A percentile compares a stretch with the other conserved stretches of the same genome.
Conservation (phyloP, 148 eudicot genomes). For the Chenopodium berlandieri region DNA sequence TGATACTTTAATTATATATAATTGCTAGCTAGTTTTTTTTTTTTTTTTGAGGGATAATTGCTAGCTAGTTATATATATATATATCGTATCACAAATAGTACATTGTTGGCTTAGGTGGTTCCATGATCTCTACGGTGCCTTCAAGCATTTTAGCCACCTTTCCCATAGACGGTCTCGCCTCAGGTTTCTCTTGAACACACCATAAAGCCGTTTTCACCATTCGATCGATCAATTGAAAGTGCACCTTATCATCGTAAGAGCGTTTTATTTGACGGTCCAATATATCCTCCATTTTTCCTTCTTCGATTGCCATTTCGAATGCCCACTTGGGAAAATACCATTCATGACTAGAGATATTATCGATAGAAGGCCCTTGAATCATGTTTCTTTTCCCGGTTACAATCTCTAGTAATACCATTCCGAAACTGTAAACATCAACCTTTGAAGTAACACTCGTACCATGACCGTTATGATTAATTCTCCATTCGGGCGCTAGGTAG, state of each 20-base stretch:
- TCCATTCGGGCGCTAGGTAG: slow-evolving; percentile 90
- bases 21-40: no score
- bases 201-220: slow-evolving; percentile 95
- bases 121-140: slow-evolving; percentile 78
- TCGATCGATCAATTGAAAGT: slow-evolving; percentile 55
- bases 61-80: no score
- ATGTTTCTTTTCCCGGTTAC: slow-evolving; percentile 66
- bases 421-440: slow-evolving; percentile 69
- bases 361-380: slow-evolving; percentile 33
- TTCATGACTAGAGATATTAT: slow-evolving; percentile 51
- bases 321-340: slow-evolving; percentile 90
- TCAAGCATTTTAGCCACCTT: slow-evolving; percentile 93
- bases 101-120: slow-evolving; percentile 75
- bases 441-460: slow-evolving; percentile 53
- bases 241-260: slow-evolving; percentile 45
- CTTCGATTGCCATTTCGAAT: slow-evolving; percentile 63
- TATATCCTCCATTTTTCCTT: slow-evolving; percentile 62
- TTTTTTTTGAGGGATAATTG: no score
- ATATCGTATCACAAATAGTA: slow-evolving; percentile 41
- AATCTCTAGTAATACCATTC: slow-evolving; percentile 71
- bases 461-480: slow-evolving; percentile 21
- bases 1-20: no score
- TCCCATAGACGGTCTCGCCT: slow-evolving; percentile 87
- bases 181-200: slow-evolving; percentile 88
- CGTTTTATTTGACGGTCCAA: slow-evolving; percentile 58